Percentiles rank a stretch among this genome's conserved stretches.
phyloP scores from a whole-genome alignment of 75 land plant genomes.

The Picea sitchensis region DNA sequence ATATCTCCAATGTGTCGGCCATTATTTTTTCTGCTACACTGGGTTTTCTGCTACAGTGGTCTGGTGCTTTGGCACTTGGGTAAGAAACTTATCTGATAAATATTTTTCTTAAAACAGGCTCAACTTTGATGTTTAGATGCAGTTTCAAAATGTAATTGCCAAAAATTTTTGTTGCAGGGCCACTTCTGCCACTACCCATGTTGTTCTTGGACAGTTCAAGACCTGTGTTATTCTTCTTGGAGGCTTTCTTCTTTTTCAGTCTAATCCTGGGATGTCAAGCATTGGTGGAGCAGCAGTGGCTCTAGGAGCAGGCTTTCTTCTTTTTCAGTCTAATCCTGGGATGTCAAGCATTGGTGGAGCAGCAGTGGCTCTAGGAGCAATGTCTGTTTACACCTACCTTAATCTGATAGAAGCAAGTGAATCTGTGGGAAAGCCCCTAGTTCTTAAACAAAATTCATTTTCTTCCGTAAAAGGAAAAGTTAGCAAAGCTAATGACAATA shows the following conservation, averaged over 20 bases:
- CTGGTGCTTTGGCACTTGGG: slow-evolving; percentile 84
- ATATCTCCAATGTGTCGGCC: slow-evolving; percentile 33
- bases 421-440: neutral
- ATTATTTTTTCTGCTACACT: slow-evolving; percentile 54
- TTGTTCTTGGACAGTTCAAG: slow-evolving; percentile 76
- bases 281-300: slow-evolving; percentile 61
- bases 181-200: slow-evolving; percentile 75
- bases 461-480: slow-evolving; percentile 19
- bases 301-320: slow-evolving; percentile 49
- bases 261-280: slow-evolving; percentile 60
- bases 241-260: slow-evolving; percentile 51
- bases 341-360: slow-evolving; percentile 58
- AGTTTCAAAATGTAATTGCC: neutral
- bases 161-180: slow-evolving; percentile 41
- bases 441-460: slow-evolving; percentile 8
- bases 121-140: neutral
- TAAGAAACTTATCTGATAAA: slow-evolving; percentile 14
- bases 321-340: slow-evolving; percentile 67
- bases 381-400: slow-evolving; percentile 66
- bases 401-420: slow-evolving; percentile 25
- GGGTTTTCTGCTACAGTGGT: slow-evolving; percentile 74
- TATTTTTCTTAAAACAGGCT: neutral
- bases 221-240: slow-evolving; percentile 80
- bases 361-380: slow-evolving; percentile 51
- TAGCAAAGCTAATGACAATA: slow-evolving; percentile 14